phyloP scores from a whole-genome alignment of 805 yeast species.

The Candida morakotiae region DNA sequence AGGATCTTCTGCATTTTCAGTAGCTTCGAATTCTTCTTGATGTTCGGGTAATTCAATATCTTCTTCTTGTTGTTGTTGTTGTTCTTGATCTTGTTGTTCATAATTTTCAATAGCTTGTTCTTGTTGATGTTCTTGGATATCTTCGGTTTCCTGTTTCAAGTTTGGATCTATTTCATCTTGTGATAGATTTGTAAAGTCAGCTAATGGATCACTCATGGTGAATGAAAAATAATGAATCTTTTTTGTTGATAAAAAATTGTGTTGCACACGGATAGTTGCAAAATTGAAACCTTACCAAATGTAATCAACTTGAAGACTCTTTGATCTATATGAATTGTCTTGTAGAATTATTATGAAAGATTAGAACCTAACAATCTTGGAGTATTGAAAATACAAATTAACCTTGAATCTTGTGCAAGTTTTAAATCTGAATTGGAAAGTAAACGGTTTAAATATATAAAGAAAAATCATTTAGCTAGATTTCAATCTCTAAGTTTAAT shows the following conservation, averaged over 20 bases:
- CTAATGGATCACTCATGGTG: constrained; percentile 11
- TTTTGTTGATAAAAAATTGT: constrained; percentile 1
- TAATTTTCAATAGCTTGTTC: constrained; percentile 3
- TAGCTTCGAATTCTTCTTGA: constrained; percentile 8
- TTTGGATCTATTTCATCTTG: constrained; percentile 10
- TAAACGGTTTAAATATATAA: no score
- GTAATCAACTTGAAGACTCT: no score
- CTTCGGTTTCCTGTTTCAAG: constrained; percentile 3
- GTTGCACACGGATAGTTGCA: neutral
- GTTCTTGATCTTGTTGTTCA: constrained; percentile 10
- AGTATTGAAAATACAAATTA: no score
- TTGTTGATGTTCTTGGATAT: neutral
- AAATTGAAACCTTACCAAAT: no score
- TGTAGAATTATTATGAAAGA: no score
- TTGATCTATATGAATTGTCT: no score
- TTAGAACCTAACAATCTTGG: no score
- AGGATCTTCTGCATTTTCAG: constrained; percentile 6
- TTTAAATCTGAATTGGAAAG: no score
- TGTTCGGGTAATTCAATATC: constrained; percentile 7
- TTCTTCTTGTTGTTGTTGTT: constrained; percentile 6
- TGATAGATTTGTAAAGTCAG: constrained; percentile 9
- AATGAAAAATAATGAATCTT: neutral
- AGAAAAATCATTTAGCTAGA: no score
- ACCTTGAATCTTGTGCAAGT: no score
- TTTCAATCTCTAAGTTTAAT: no score